These are phyloP conservation scores for Elongisporangium anandrum DNA, from an alignment of 352 stramenopile species.

Conservation along the genomic window DNA sequence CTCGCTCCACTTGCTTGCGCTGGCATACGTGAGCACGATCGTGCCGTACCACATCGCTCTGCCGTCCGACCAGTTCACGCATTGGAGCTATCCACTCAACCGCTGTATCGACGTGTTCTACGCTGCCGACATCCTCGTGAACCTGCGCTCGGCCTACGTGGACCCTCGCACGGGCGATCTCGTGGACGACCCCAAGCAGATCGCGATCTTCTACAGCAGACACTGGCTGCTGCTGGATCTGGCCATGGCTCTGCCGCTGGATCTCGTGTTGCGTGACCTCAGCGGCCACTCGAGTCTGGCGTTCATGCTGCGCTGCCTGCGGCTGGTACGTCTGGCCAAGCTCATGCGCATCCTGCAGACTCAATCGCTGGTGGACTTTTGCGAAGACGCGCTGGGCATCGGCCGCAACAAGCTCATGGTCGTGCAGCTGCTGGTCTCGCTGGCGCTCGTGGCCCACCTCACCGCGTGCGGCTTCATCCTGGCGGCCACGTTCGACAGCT, in stretches of 20 bases:
- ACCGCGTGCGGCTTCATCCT: constrained; percentile 22
- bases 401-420: constrained; percentile 21
- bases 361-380: constrained; percentile 13
- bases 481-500: constrained; percentile 7
- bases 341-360: background rate
- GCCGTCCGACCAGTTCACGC: background rate
- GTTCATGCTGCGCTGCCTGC: background rate
- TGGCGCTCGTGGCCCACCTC: constrained; percentile 19
- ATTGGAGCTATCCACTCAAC: background rate
- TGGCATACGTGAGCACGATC: background rate
- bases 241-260: background rate
- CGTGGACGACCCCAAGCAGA: background rate
- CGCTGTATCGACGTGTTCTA: background rate
- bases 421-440: constrained; percentile 12
- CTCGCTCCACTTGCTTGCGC: background rate
- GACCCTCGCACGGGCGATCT: background rate
- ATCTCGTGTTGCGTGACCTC: background rate
- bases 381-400: constrained; percentile 19
- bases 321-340: background rate
- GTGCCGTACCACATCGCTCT: background rate
- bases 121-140: background rate
- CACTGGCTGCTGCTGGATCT: background rate
- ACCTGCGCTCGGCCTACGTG: background rate
- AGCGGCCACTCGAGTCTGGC: background rate
- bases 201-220: background rate